Conservation (phyloP, 2,329 filamentous ascomycete species). For the Sporothrix curviconia region DNA sequence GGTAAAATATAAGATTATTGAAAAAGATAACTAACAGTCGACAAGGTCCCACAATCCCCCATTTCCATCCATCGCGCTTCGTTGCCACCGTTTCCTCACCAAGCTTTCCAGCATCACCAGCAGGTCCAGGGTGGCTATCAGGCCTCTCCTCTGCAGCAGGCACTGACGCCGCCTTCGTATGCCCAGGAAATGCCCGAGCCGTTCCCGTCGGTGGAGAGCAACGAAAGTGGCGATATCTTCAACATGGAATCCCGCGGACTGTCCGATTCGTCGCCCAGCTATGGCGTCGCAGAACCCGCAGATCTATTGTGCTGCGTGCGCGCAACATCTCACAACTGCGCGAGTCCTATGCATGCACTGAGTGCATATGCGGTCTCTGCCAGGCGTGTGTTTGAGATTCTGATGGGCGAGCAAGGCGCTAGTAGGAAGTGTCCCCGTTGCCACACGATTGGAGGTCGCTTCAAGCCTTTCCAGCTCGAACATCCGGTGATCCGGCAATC, state of each 20-base stretch:
- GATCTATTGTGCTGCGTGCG: conserved; percentile 88
- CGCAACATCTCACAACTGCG: conserved; percentile 67
- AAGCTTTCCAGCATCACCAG: conserved; percentile 28
- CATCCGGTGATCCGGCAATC: conserved; percentile 56
- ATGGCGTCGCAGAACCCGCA: conserved; percentile 70
- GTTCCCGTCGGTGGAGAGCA: conserved; percentile 82
- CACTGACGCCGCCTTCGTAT: conserved; percentile 75
- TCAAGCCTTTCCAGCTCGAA: conserved; percentile 83
- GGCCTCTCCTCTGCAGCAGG: conserved; percentile 84
- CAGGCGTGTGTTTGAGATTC: conserved; percentile 76
- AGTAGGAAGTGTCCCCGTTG: conserved; percentile 73
- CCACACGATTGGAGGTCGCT: conserved; percentile 69
- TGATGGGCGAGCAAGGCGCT: conserved; percentile 69
- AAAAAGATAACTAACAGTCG: too few species aligned
- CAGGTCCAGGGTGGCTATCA: conserved; percentile 53
- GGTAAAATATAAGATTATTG: too few species aligned
- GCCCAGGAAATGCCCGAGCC: conserved; percentile 64
- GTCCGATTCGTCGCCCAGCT: conserved; percentile 64
- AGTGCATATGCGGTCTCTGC: conserved; percentile 92
- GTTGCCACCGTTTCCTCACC: conserved; percentile 55
- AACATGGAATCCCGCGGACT: conserved; percentile 61
- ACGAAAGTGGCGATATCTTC: conserved; percentile 65
- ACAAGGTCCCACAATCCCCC: conserved; percentile 57
- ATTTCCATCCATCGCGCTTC: conserved; percentile 58
- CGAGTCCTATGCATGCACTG: conserved; percentile 88